Base-by-base conservation (phyloP, 1,139 yeast genomes). In the Groenewaldozyma auringiensis region DNA sequence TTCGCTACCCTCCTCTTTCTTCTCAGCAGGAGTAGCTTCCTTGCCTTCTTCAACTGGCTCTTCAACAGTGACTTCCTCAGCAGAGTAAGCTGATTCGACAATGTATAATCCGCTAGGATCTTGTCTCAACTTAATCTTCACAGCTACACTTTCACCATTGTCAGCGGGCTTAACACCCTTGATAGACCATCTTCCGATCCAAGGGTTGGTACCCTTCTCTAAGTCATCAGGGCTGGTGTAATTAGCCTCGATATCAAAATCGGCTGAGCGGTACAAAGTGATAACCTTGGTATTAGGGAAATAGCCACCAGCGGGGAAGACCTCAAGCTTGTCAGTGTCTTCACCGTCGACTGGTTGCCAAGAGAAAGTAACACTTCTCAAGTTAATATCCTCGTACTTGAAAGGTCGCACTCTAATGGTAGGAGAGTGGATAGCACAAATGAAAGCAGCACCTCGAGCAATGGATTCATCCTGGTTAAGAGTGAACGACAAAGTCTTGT, bases 341-440 rank as follows among this genome's bases (percentile, higher is more conserved):
- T 76, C 82, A 68, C 86, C 97, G 52, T 79, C 89, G 67, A 86
- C 88, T 68, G 89, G 79, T 64, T 83, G 94, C 98, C 98, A 94
- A 70, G 72, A 79, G 79, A 87, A 94, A 45, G 96, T 84, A 56
- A 94, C 96, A 41, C 96, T 80, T 79, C 79, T 78, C 60, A 81
- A 84, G 79, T 89, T 89, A 67, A 82, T 74, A 69, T 92, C 99
- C 74, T 92, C 96, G 65, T 89, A 92, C 73, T 89, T 92, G 83
- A 92, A 92, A 60, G 96, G 96, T 72, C 97, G 84, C 48, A 94
- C 98, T 74, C 98, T 85, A 63, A 92, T 81, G 56, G 96, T 89
- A 70, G 98, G 98, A 27, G 98, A 92, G 77, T 89, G 97, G 72
- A 89, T 86, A 59, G 98, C 99, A 71, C 98, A 92, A 63, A 94